Evolutionary conservation across 768 basidiomycete genomes (phyloP), one percentile per base, ranked within the genome.

Genomic region (Candolleomyces aberdarensis): DNA sequence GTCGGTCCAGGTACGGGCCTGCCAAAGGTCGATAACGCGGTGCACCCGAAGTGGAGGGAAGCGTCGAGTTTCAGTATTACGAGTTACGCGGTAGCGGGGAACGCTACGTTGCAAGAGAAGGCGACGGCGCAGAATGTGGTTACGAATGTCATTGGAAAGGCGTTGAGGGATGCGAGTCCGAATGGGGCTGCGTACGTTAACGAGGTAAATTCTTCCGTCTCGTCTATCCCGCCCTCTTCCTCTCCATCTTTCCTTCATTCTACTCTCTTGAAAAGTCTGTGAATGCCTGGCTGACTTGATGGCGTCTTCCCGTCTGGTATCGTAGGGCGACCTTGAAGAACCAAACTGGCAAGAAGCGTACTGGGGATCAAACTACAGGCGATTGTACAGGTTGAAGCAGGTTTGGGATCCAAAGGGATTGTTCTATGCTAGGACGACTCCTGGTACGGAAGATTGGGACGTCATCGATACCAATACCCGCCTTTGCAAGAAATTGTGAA

Each of bases 301-400:
- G 26, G 46, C 20, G 14, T 22, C 29, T 26, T 6, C 22, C 14
- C 31, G 22, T 15, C 14, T 47, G 15, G 5, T 43, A 26, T 26
- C 7, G 15, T 20, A 65, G 61, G 64, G 61, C 1, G 59, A 65
- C 20, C 54, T 62, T 13, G 64, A 62, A 15, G 61, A 65, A 44
- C 61, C 64, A 6, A 62, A 60, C 36, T 65, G 64, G 64, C 64
- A 65, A 61, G 20, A 32, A 11, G 58, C 46, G 41, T 65, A 62
- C 41, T 65, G 64, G 64, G 64, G 64, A 22, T 56, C 39, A 3
- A 65, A 65, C 39, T 65, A 65, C 44, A 57, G 58, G 5, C 43
- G 63, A 14, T 48, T 63, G 20, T 43, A 49, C 13, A 47, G 46
- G 39, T 31, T 61, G 32, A 61, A 61, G 55, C n/a, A 46, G 32